These are phyloP conservation scores for Cyclocybe aegerita DNA, from an alignment of 768 basidiomycete species.

Conservation along the genomic window DNA sequence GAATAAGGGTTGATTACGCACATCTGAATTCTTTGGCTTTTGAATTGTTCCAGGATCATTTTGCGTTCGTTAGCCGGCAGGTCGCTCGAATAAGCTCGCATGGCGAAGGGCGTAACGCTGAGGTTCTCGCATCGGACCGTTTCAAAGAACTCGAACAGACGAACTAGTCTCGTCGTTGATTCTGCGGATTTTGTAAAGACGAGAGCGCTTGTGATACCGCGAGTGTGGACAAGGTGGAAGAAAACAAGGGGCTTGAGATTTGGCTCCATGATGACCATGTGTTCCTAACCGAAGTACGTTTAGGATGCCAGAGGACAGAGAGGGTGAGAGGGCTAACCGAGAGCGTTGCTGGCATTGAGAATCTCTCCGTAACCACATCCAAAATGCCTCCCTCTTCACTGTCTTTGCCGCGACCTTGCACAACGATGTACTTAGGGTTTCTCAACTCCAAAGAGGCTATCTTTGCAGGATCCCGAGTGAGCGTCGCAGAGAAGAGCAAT, in stretches of 20 bases:
- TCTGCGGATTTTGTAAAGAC: slow-evolving; percentile 98
- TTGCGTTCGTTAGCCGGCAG: slow-evolving; percentile 72
- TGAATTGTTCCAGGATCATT: slow-evolving; percentile 77
- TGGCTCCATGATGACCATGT: slow-evolving; percentile 79
- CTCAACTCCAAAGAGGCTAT: slow-evolving; percentile 78
- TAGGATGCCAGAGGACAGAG: background rate
- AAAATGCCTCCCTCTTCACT: slow-evolving; percentile 37
- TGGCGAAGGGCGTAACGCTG: slow-evolving; percentile 34
- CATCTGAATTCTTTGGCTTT: slow-evolving; percentile 80
- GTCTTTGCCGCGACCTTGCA: slow-evolving; percentile 51
- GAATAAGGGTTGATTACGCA: slow-evolving; percentile 33
- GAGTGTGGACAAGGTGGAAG: slow-evolving; percentile 77
- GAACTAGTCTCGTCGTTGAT: slow-evolving; percentile 79
- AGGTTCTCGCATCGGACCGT: slow-evolving; percentile 30
- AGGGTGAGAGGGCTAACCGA: slow-evolving; percentile 44
- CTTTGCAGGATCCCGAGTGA: slow-evolving; percentile 93
- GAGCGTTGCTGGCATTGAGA: slow-evolving; percentile 79
- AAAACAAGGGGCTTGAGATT: slow-evolving; percentile 86
- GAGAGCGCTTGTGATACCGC: slow-evolving; percentile 64
- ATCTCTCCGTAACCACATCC: slow-evolving; percentile 69
- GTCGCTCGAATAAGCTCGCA: slow-evolving; percentile 86
- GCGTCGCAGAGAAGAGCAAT: slow-evolving; percentile 92
- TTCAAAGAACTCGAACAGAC: slow-evolving; percentile 81
- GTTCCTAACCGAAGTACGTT: slow-evolving; percentile 56
- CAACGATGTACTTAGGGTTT: slow-evolving; percentile 85